phyloP scores from a whole-genome alignment of 2,329 filamentous ascomycete species.

The Lachnum nothofagi region DNA sequence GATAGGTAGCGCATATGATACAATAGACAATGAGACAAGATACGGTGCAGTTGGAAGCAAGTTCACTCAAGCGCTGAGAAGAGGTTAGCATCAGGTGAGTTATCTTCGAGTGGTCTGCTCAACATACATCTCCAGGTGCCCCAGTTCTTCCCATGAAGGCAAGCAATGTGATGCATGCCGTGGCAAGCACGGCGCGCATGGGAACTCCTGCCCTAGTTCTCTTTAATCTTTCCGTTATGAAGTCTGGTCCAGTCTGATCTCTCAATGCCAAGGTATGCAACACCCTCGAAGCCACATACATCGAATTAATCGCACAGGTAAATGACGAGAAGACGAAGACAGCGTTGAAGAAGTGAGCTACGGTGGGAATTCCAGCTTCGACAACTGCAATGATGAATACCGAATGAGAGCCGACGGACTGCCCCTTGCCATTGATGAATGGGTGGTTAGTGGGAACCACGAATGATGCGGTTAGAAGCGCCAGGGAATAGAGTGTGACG shows the following conservation, averaged over 20 bases:
- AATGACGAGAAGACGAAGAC: constrained; percentile 37
- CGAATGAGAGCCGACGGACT: constrained; percentile 35
- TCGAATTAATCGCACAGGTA: constrained; percentile 37
- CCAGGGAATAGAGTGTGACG: constrained; percentile 29
- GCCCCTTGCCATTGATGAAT: constrained; percentile 37
- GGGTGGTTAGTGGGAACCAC: constrained; percentile 36
- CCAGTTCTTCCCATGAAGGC: constrained; percentile 38
- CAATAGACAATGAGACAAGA: constrained; percentile 39
- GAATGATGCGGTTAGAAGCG: constrained; percentile 30
- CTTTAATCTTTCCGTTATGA: constrained; percentile 36
- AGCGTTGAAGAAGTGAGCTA: constrained; percentile 37
- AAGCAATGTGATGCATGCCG: constrained; percentile 36
- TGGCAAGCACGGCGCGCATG: constrained; percentile 37
- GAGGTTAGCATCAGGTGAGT: constrained; percentile 6
- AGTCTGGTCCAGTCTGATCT: constrained; percentile 38
- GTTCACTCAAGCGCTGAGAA: constrained; percentile 35
- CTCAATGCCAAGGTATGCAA: constrained; percentile 37
- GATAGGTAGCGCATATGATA: constrained; percentile 38
- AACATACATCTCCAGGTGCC: constrained; percentile 34
- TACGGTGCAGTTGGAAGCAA: constrained; percentile 36
- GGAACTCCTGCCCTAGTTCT: constrained; percentile 37
- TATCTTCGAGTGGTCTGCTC: neutral
- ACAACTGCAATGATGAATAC: constrained; percentile 38
- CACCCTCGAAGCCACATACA: constrained; percentile 36
- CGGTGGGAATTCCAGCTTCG: constrained; percentile 34